phyloP scores from a whole-genome alignment of 768 basidiomycete genomes.

The Mycena galopus region DNA sequence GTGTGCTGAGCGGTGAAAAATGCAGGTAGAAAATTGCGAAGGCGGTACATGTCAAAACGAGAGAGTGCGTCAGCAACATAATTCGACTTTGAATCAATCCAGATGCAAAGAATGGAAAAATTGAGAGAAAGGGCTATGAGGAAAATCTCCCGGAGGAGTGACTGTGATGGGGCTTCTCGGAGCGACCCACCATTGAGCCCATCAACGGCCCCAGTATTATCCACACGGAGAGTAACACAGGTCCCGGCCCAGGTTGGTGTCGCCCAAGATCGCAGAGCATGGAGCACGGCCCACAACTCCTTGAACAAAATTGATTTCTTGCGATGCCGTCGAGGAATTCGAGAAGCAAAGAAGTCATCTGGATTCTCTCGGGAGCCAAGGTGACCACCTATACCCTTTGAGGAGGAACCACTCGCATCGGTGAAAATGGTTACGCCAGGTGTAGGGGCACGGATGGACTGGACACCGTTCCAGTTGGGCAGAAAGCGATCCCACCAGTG shows the following conservation, averaged over 20 bases:
- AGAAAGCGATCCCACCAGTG: not conserved
- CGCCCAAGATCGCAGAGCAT: no score
- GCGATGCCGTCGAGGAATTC: conserved; percentile 3
- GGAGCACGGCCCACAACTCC: conserved; percentile 10
- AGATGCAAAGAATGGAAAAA: conserved; percentile 13
- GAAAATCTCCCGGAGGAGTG: not conserved
- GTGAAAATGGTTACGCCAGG: conserved; percentile 16
- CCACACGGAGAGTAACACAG: no score
- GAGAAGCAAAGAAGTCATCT: conserved; percentile 11
- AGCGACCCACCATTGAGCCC: conserved; percentile 9
- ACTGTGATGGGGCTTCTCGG: not conserved
- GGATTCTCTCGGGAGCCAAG: conserved; percentile 16
- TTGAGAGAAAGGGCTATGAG: conserved; percentile 1
- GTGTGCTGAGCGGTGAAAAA: no score
- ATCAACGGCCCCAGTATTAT: no score
- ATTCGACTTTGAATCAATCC: conserved; percentile 21
- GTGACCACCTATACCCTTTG: conserved; percentile 19
- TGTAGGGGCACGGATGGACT: not conserved
- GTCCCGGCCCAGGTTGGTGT: no score
- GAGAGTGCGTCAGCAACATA: no score
- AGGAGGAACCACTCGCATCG: conserved; percentile 15
- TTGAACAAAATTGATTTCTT: conserved; percentile 15
- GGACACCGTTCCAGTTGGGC: not conserved
- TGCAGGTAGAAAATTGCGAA: conserved; percentile 18
- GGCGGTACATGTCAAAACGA: conserved; percentile 10